Evolutionary conservation across 805 yeast species (phyloP), one percentile per base, ranked within the genome.

Genomic region (Candida nitratophila): DNA sequence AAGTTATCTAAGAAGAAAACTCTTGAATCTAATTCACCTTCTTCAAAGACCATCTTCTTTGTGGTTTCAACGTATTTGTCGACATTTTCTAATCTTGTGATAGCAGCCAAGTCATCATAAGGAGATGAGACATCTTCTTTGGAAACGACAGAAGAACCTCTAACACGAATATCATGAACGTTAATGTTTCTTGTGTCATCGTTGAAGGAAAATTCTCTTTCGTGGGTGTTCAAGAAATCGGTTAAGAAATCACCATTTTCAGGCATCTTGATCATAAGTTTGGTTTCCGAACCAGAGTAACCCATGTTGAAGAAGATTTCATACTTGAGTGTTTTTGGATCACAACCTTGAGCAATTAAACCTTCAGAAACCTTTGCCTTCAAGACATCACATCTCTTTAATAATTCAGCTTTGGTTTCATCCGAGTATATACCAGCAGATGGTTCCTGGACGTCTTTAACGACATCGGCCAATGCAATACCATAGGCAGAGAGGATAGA

Each of bases 401-500:
- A 16, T n/a, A 50, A 42, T 20, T 47, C 30, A 12, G 40, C 45
- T 14, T 32, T 42, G 10, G 54, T 37, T 9, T 47, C 43, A 17
- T 43, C 40, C 38, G 46, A 16, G 27, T 47, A 49, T 3, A 46
- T 44, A 12, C 42, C 46, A 12, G 49, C 45, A 24, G 39, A 47
- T 20, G 65, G 65, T 32, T 52, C 56, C 42, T 58, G 63, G 20
- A 45, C 46, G 41, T 59, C 64, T 24, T 49, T 45, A n/a, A 60
- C 64, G 20, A 61, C 49, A 44, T 61, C 65, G 14, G 73, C 93
- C 33, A 86, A 65, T 6, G 86, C 76, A 60, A 86, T 86, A 44
- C 95, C 95, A 56, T 83, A 86, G 0, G 93, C 93, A 2, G 89
- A 82, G 10, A 85, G 65, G 33, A 85, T 73, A 0, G 91, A 83